Conservation (phyloP, 495 filamentous ascomycete genomes). For the Sordaria brevicollis region DNA sequence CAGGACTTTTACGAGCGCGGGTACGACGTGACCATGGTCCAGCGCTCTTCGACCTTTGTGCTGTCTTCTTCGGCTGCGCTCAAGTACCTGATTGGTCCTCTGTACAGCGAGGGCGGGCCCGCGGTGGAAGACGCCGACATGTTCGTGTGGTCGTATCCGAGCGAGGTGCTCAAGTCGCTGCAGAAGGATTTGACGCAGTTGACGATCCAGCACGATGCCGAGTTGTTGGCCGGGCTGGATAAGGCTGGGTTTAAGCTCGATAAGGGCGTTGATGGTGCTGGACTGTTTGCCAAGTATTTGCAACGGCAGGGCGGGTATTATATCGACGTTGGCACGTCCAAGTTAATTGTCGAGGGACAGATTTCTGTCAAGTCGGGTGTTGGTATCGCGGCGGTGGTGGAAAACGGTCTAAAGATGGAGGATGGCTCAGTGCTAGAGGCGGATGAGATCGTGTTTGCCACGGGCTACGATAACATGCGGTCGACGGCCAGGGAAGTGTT, state of each 20-base stretch:
- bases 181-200: slow-evolving; percentile 40
- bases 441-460: slow-evolving; percentile 76
- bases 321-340: slow-evolving; percentile 66
- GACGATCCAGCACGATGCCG: slow-evolving; percentile 40
- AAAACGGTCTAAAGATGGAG: slow-evolving; percentile 49
- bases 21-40: slow-evolving; percentile 74
- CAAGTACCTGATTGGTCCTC: slow-evolving; percentile 41
- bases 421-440: slow-evolving; percentile 61
- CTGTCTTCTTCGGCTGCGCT: slow-evolving; percentile 40
- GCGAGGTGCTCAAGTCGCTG: slow-evolving; percentile 46
- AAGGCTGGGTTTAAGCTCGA: slow-evolving; percentile 63
- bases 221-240: slow-evolving; percentile 47
- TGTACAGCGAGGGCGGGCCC: slow-evolving; percentile 55
- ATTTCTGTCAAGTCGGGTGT: slow-evolving; percentile 65
- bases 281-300: slow-evolving; percentile 65
- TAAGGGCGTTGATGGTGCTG: slow-evolving; percentile 51
- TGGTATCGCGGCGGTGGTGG: slow-evolving; percentile 51
- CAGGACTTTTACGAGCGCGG: slow-evolving; percentile 76
- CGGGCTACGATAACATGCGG: slow-evolving; percentile 75
- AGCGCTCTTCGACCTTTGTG: slow-evolving; percentile 66
- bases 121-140: slow-evolving; percentile 56
- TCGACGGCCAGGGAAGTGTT: slow-evolving; percentile 52
- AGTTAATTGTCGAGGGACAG: slow-evolving; percentile 66
- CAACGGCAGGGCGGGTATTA: slow-evolving; percentile 72
- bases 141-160: slow-evolving; percentile 43